phyloP scores from a whole-genome alignment of 495 filamentous ascomycete genomes.

The Cetradonia linearis region DNA sequence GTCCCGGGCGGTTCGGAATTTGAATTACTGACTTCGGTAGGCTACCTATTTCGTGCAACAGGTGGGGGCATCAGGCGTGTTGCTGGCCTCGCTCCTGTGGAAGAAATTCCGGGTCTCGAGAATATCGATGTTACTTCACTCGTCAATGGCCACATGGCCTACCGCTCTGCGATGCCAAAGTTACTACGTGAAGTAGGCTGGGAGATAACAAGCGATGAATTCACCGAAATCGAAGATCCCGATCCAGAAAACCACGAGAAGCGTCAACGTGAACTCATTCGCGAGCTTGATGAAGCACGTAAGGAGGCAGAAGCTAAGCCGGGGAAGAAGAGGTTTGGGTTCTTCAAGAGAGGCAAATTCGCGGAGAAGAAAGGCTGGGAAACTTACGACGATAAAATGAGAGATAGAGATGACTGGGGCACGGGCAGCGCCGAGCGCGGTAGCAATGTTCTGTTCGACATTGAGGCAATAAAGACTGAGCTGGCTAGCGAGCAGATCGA shows the following conservation, averaged over 20 bases:
- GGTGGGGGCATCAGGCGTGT: slow-evolving; percentile 85
- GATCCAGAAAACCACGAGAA: slow-evolving; percentile 88
- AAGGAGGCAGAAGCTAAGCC: slow-evolving; percentile 68
- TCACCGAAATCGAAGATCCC: slow-evolving; percentile 93
- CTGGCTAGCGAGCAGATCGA: slow-evolving; percentile 66
- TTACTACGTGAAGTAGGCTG: slow-evolving; percentile 79
- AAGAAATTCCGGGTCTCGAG: slow-evolving; percentile 69
- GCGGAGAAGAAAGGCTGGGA: slow-evolving; percentile 88
- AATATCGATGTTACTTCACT: slow-evolving; percentile 80
- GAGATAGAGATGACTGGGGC: slow-evolving; percentile 30
- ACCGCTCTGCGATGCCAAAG: slow-evolving; percentile 81
- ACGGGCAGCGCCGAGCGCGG: slow-evolving; percentile 27
- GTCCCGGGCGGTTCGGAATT: slow-evolving; percentile 1
- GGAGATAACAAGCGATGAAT: slow-evolving; percentile 85
- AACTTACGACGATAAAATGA: slow-evolving; percentile 60
- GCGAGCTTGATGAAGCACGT: slow-evolving; percentile 89
- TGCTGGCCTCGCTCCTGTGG: slow-evolving; percentile 75
- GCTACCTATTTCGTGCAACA: slow-evolving; percentile 93
- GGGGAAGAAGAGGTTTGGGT: slow-evolving; percentile 62
- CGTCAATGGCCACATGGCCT: slow-evolving; percentile 94
- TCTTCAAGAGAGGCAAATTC: slow-evolving; percentile 68
- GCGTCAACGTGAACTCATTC: slow-evolving; percentile 85
- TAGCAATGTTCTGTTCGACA: slow-evolving; percentile 72
- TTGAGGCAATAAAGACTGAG: slow-evolving; percentile 86
- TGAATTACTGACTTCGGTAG: slow-evolving; percentile 20